A percentile compares a stretch with the other conserved stretches of the same genome.
Conservation (phyloP, 1,139 yeast genomes). For the Suhomyces panamericanus region DNA sequence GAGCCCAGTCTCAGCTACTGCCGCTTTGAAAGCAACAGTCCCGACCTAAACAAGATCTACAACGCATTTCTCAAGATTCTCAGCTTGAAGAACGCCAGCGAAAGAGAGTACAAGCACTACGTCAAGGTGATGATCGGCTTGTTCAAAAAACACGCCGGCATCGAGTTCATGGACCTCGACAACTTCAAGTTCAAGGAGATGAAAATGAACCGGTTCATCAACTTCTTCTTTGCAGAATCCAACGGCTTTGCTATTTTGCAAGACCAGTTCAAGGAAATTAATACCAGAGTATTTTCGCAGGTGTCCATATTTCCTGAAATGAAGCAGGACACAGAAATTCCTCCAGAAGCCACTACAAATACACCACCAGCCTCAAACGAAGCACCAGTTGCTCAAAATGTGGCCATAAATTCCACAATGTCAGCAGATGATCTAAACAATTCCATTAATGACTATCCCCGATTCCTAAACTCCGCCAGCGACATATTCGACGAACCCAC, state of each 20-base stretch:
- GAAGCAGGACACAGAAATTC: not conserved
- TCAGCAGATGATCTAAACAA: not conserved
- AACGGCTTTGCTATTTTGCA: conserved; percentile 20
- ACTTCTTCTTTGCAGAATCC: conserved; percentile 20
- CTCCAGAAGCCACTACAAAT: not conserved
- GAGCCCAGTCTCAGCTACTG: not conserved
- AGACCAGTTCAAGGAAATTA: conserved; percentile 13
- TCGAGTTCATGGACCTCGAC: conserved; percentile 27
- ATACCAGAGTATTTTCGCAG: conserved; percentile 17
- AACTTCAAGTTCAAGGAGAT: conserved; percentile 20
- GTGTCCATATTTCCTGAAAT: conserved; percentile 16
- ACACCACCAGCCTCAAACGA: not conserved
- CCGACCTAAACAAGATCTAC: conserved; percentile 24
- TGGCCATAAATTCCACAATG: not conserved
- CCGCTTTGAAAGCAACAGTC: conserved; percentile 8
- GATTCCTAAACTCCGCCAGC: not conserved
- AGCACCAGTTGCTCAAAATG: not conserved
- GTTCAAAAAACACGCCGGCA: conserved; percentile 25
- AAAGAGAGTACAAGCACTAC: conserved; percentile 13
- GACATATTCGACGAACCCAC: not conserved
- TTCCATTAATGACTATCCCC: not conserved
- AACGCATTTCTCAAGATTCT: conserved; percentile 27
- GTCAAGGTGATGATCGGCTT: conserved; percentile 24
- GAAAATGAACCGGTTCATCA: conserved; percentile 21
- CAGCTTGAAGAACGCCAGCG: conserved; percentile 13